Percentiles rank a stretch among this genome's conserved stretches.
phyloP scores from a whole-genome alignment of 2,329 filamentous ascomycete genomes.

The Torrubiella hemipterigena region DNA sequence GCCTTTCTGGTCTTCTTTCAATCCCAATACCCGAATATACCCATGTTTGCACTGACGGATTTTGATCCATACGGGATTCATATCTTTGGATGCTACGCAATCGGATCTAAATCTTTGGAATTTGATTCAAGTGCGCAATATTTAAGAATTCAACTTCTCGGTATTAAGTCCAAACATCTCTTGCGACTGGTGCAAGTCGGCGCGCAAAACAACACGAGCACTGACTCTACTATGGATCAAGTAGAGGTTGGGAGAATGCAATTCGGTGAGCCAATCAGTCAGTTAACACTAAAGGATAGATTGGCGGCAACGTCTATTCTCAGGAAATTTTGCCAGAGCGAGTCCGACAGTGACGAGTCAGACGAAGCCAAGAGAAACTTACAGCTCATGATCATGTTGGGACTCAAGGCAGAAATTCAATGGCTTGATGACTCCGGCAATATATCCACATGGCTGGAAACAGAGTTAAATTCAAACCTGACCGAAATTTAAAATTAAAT shows the following conservation, averaged over 20 bases:
- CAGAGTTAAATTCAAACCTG: slow-evolving; percentile 16
- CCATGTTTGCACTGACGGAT: slow-evolving; percentile 56
- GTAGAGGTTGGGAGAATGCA: too few relatives aligned
- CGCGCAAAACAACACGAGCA: neutral
- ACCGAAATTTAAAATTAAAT: neutral
- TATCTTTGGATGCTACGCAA: slow-evolving; percentile 63
- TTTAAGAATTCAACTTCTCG: slow-evolving; percentile 50
- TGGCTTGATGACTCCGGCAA: slow-evolving; percentile 46
- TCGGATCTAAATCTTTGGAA: slow-evolving; percentile 49
- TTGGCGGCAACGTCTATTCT: slow-evolving; percentile 44
- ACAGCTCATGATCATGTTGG: slow-evolving; percentile 62
- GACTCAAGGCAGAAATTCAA: slow-evolving; percentile 69
- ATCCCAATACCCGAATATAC: slow-evolving; percentile 31
- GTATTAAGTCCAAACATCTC: slow-evolving; percentile 38
- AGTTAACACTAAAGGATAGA: slow-evolving; percentile 47
- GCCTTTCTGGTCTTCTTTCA: slow-evolving; percentile 48
- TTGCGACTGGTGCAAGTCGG: too few relatives aligned
- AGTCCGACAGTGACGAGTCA: slow-evolving; percentile 17
- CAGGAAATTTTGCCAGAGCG: slow-evolving; percentile 21
- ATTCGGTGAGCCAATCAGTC: too few relatives aligned
- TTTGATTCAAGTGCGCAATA: slow-evolving; percentile 45
- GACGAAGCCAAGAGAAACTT: slow-evolving; percentile 40
- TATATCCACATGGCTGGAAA: slow-evolving; percentile 37
- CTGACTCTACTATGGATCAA: too few relatives aligned
- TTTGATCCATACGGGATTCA: slow-evolving; percentile 66